phyloP scores from a whole-genome alignment of 805 yeast genomes.

The Cyberlindnera veronae region DNA sequence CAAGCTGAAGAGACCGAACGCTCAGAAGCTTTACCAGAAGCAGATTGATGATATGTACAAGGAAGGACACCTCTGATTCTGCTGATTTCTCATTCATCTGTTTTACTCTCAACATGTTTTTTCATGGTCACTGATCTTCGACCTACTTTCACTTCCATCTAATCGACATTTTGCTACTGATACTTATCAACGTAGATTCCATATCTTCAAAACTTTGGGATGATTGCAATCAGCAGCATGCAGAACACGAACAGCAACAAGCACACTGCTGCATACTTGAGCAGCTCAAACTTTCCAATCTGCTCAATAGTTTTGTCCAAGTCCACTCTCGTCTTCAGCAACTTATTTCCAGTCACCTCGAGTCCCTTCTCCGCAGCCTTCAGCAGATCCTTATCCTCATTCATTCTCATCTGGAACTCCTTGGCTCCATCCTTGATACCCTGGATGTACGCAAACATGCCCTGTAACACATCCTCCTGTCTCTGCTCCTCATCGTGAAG shows the following conservation, averaged over 20 bases:
- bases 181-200: too few relatives aligned
- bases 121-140: too few relatives aligned
- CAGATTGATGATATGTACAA: slow-evolving; percentile 42
- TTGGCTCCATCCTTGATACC: slow-evolving; percentile 38
- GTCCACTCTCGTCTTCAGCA: slow-evolving; percentile 31
- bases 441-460: slow-evolving; percentile 36
- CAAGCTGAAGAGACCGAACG: slow-evolving; percentile 49
- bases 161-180: too few relatives aligned
- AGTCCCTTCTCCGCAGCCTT: slow-evolving; percentile 41
- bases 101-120: neutral
- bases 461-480: slow-evolving; percentile 36
- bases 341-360: slow-evolving; percentile 35
- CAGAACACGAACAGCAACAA: slow-evolving; percentile 31
- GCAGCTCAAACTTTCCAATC: slow-evolving; percentile 29
- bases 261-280: slow-evolving; percentile 26
- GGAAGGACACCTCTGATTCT: slow-evolving; percentile 33
- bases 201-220: neutral
- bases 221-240: slow-evolving; percentile 28
- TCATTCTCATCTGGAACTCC: slow-evolving; percentile 37
- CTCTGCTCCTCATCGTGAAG: slow-evolving; percentile 34
- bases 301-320: slow-evolving; percentile 27
- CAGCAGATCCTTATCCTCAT: slow-evolving; percentile 35
- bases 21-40: slow-evolving; percentile 42
- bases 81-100: neutral
- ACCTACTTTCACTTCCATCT: too few relatives aligned